Percentiles rank a stretch among this genome's conserved stretches.
phyloP scores from a whole-genome alignment of 768 basidiomycete species.

The Phylloporus sp. region DNA sequence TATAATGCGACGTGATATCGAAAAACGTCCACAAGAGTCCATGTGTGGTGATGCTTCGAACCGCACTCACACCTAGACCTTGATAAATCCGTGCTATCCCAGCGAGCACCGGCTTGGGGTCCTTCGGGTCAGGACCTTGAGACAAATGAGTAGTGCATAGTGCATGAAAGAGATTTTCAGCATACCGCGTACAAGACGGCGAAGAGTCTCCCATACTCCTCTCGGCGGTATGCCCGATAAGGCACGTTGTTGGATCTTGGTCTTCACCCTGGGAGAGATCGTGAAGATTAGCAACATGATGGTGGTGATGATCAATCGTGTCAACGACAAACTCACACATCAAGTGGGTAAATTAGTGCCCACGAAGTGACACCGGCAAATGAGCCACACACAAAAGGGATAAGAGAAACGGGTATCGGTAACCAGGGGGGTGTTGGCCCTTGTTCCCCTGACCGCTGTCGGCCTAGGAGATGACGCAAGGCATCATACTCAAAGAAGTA shows the following conservation, averaged over 20 bases:
- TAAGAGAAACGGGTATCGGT: conserved; percentile 70
- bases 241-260: conserved; percentile 91
- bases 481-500: conserved; percentile 96
- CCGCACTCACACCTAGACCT: conserved; percentile 89
- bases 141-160: background rate
- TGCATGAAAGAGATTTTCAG: background rate
- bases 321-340: conserved; percentile 58
- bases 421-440: conserved; percentile 80
- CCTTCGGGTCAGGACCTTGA: conserved; percentile 70
- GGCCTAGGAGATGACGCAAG: conserved; percentile 80
- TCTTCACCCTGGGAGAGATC: conserved; percentile 63
- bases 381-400: conserved; percentile 90
- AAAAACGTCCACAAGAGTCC: conserved; percentile 93
- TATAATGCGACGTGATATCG: conserved; percentile 71
- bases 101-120: conserved; percentile 68
- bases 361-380: conserved; percentile 85
- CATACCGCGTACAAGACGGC: conserved; percentile 75
- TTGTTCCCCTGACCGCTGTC: conserved; percentile 73
- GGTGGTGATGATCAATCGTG: too few species aligned
- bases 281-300: background rate
- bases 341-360: conserved; percentile 90
- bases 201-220: conserved; percentile 66
- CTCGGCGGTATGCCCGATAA: conserved; percentile 74
- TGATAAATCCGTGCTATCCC: conserved; percentile 87
- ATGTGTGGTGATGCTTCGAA: conserved; percentile 89